These are phyloP conservation scores for Antitrichia curtipendula DNA, from an alignment of 225 moss, liverwort and hornwort species.

Conservation along the genomic window DNA sequence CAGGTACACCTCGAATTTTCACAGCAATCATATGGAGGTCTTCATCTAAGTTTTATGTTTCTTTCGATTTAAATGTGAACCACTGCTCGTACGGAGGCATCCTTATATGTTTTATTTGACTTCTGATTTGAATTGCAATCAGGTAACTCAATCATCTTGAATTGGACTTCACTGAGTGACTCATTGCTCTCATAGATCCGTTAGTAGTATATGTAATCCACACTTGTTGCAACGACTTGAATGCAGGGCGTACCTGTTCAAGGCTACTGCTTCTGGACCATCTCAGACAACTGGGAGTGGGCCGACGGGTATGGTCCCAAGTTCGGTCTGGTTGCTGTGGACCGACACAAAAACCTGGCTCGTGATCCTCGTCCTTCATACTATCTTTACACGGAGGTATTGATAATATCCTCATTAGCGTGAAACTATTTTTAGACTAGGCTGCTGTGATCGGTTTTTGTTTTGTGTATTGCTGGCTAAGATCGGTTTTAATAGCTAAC, in stretches of 20 bases:
- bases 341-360: constrained; percentile 66
- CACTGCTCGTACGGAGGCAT: background rate
- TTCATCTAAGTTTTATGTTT: background rate
- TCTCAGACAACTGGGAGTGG: constrained; percentile 99
- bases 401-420: background rate
- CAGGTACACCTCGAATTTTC: constrained; percentile 27
- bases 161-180: background rate
- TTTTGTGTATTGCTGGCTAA: background rate
- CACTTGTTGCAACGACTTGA: background rate
- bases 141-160: background rate
- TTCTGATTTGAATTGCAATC: background rate
- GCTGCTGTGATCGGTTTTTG: background rate
- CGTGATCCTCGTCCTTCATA: constrained; percentile 85
- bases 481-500: background rate
- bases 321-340: constrained; percentile 93
- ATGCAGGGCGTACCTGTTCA: constrained; percentile 84
- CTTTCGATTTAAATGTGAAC: background rate
- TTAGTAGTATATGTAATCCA: background rate
- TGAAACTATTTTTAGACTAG: background rate
- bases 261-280: constrained; percentile 99
- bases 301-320: constrained; percentile 99
- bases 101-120: background rate
- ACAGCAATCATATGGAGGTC: background rate
- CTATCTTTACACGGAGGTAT: constrained; percentile 72
- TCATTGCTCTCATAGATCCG: background rate